These are phyloP conservation scores for Arctium minus DNA, from an alignment of 129 eudicot species.

Conservation along the genomic window DNA sequence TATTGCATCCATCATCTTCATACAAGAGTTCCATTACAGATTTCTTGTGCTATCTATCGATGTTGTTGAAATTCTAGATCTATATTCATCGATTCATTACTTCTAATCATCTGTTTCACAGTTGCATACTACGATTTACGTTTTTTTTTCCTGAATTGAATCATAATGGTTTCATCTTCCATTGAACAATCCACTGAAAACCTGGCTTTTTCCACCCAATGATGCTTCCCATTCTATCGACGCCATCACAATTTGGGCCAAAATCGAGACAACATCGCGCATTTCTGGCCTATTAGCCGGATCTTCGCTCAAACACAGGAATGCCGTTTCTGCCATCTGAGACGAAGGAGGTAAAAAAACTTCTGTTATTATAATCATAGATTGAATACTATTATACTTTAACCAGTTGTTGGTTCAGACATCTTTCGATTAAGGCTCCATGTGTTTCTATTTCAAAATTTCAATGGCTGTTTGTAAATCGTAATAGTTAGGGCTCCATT, in stretches of 20 bases:
- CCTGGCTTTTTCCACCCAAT: conserved; percentile 35
- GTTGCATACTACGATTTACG: not conserved
- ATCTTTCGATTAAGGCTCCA: not conserved
- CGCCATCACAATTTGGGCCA: conserved; percentile 31
- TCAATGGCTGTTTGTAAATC: not conserved
- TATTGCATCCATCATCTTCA: no score
- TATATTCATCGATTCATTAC: not conserved
- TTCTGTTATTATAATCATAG: no score
- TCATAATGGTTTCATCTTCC: conserved; percentile 18
- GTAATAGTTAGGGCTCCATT: not conserved
- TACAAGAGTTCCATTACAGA: no score
- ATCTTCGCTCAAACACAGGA: conserved; percentile 33
- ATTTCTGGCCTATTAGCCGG: conserved; percentile 36
- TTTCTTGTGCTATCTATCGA: no score
- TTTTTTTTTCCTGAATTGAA: not conserved
- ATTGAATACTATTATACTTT: no score
- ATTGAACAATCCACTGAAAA: conserved; percentile 24
- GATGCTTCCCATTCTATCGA: conserved; percentile 47
- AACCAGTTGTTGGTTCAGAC: not conserved
- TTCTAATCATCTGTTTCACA: not conserved
- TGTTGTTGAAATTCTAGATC: no score
- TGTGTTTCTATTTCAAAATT: not conserved
- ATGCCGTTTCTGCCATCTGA: conserved; percentile 38
- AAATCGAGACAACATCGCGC: conserved; percentile 22
- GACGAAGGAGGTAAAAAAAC: not conserved